A percentile compares a stretch with the other conserved stretches of the same genome.
Conservation (phyloP, 1,284 basidiomycete species). For the Crucibulum cyathiforme region DNA sequence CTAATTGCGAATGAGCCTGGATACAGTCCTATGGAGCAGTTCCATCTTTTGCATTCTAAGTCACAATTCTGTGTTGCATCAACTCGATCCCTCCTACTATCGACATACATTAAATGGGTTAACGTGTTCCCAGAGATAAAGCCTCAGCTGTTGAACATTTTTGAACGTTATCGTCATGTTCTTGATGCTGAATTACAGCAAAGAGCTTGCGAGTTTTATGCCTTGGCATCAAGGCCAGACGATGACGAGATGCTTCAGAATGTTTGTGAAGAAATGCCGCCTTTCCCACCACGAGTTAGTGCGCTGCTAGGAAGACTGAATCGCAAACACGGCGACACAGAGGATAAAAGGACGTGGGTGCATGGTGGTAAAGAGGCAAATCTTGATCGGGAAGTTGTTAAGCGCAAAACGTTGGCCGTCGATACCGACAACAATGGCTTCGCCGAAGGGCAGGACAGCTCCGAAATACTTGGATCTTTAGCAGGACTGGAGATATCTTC, state of each 20-base stretch:
- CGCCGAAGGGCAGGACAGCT: constrained; percentile 29
- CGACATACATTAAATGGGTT: constrained; percentile 99
- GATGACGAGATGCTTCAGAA: constrained; percentile 93
- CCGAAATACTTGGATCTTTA: constrained; percentile 76
- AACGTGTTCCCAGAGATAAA: constrained; percentile 99
- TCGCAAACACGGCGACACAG: constrained; percentile 87
- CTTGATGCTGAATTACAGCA: constrained; percentile 99
- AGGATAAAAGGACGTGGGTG: constrained; percentile 95
- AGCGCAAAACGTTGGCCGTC: constrained; percentile 46
- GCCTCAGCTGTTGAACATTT: constrained; percentile 90
- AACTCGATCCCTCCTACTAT: constrained; percentile 91
- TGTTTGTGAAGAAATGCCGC: constrained; percentile 99
- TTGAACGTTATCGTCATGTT: constrained; percentile 97
- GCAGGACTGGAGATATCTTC: constrained; percentile 81
- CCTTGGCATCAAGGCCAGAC: constrained; percentile 80
- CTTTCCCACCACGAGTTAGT: constrained; percentile 95
- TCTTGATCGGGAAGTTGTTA: constrained; percentile 68
- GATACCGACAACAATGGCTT: constrained; percentile 33
- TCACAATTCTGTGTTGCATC: constrained; percentile 94
- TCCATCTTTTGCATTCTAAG: constrained; percentile 93
- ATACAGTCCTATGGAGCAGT: constrained; percentile 94
- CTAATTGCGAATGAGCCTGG: constrained; percentile 95
- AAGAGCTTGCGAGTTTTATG: constrained; percentile 96
- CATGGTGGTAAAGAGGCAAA: constrained; percentile 95
- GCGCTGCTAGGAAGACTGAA: constrained; percentile 87